phyloP scores from a whole-genome alignment of 1,284 basidiomycete species.

The Ustilago xerochloae region DNA sequence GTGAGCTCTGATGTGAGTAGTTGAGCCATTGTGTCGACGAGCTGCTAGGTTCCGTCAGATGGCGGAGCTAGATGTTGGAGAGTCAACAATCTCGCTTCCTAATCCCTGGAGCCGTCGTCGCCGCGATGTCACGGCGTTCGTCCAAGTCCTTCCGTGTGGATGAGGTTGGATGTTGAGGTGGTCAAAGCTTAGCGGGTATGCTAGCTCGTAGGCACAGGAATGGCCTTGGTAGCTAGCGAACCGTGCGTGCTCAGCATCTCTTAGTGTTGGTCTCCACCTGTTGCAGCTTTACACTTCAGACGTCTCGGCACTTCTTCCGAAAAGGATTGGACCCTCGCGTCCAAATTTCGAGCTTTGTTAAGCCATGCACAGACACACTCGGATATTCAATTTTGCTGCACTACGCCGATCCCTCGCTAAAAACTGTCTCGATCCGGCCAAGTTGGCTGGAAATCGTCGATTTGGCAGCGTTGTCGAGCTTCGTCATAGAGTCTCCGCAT shows the following conservation, averaged over 20 bases:
- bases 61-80: not conserved
- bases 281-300: too few species aligned
- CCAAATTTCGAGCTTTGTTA: not conserved
- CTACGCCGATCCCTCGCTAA: not conserved
- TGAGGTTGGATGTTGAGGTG: not conserved
- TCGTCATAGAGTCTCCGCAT: not conserved
- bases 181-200: not conserved
- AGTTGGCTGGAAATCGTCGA: constrained; percentile 5
- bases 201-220: not conserved
- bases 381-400: not conserved
- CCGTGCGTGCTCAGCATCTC: constrained; percentile 12
- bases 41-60: not conserved
- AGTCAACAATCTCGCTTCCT: not conserved
- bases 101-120: too few species aligned
- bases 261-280: constrained; percentile 21
- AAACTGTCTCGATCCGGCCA: not conserved
- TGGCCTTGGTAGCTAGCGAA: not conserved
- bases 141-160: not conserved
- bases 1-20: constrained; percentile 63
- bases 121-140: too few species aligned
- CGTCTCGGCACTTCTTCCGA: not conserved
- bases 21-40: constrained; percentile 52
- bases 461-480: not conserved
- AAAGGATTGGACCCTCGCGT: not conserved
- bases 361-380: not conserved